Conservation (phyloP, 2,329 filamentous ascomycete species). For the Verticillium nonalfalfae region DNA sequence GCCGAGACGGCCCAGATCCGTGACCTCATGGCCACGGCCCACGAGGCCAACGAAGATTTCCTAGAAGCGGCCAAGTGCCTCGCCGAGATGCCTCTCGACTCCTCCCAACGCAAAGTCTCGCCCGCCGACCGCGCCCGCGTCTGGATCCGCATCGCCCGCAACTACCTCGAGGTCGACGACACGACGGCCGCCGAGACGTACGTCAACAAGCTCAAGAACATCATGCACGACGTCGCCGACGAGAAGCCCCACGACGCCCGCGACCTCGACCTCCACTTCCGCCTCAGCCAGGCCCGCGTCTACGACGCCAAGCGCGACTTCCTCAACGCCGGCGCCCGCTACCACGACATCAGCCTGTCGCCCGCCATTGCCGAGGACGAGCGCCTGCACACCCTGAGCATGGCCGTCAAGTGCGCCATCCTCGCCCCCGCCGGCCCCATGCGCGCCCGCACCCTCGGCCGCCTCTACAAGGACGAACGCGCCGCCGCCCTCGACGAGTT, state of each 20-base stretch:
- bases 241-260: slow-evolving; percentile 59
- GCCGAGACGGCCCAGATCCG: slow-evolving; percentile 79
- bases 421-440: slow-evolving; percentile 85
- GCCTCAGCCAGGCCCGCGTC: slow-evolving; percentile 87
- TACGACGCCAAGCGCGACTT: slow-evolving; percentile 87
- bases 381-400: slow-evolving; percentile 73
- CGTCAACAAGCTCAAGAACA: slow-evolving; percentile 91
- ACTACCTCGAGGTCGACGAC: slow-evolving; percentile 92
- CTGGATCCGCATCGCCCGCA: slow-evolving; percentile 91
- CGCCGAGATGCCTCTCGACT: slow-evolving; percentile 81
- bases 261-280: slow-evolving; percentile 75
- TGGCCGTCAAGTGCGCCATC: slow-evolving; percentile 87
- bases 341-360: slow-evolving; percentile 80
- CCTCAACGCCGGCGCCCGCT: slow-evolving; percentile 78
- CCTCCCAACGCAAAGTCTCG: slow-evolving; percentile 75
- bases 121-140: slow-evolving; percentile 76
- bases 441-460: slow-evolving; percentile 71
- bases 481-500: slow-evolving; percentile 70
- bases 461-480: slow-evolving; percentile 91
- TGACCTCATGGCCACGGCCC: slow-evolving; percentile 73
- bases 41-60: slow-evolving; percentile 79
- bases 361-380: slow-evolving; percentile 78
- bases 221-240: slow-evolving; percentile 74
- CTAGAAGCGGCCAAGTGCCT: slow-evolving; percentile 69
- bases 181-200: slow-evolving; percentile 78